Base-by-base conservation (phyloP, 192 early-diverging fungal genomes). In the Helicostylum pulchrum region DNA sequence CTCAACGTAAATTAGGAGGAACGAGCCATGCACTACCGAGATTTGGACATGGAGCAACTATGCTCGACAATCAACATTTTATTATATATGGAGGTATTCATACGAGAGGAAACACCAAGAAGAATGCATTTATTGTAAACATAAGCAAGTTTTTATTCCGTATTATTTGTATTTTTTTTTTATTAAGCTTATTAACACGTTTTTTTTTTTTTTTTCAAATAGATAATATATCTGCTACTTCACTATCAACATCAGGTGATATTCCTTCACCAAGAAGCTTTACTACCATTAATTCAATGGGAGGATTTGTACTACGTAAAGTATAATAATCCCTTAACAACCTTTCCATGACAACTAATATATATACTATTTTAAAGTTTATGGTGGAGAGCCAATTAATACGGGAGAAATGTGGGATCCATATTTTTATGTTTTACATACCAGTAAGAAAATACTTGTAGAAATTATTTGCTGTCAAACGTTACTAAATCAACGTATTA, bases 261-360 rank as follows among this genome's bases (percentile, higher is more conserved):
- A 47, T 64, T n/a, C 80, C 80, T 31, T 46, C 61, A 1, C 73
- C 70, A 19, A 44, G 69, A 43, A 79, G 31, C 21, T 67, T 67
- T 36, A 76, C 80, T 32, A 74, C 73, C 4, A 66, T 75, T 30
- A 73, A 77, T n/a, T 59, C 71, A 8, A 65, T 79, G 7, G 80
- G 76, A 10, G 63, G 72, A 10, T 72, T 75, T 36, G 61, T 82
- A 17, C 64, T 76, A 32, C 68, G 76, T 78, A 74, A n/a, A 72
- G 60, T 12, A 15, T 49, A 31, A 19, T 19, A 39, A 26, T n/a
- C 21, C 7, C 53, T 1, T 15, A 20, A 7, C 5, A 21, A 49
- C 8, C 11, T 45, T 20, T 30, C 15, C 7, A 34, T 48, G 4
- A 1, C 15, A 14, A 6, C 36, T 21, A n/a, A 44, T 58, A 8